Percentiles rank a stretch among this genome's conserved stretches.
Evolutionary conservation across 768 basidiomycete genomes (phyloP).

Genomic region (Lactarius evosmus): DNA sequence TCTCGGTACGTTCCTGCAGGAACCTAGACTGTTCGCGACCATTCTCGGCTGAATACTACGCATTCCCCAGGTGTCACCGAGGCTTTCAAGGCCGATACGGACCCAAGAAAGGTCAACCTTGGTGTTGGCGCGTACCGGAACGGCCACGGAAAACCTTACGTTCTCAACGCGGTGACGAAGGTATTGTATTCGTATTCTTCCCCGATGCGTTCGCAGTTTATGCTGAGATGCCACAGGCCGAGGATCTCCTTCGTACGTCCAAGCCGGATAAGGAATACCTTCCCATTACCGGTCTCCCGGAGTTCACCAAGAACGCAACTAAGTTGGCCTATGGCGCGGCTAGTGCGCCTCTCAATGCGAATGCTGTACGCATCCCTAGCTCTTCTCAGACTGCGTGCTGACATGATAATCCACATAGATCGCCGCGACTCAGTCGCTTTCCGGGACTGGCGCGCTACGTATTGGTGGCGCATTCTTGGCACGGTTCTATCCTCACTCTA

Average conservation of each 20-base stretch:
- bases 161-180: slow-evolving; percentile 86
- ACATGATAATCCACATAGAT: slow-evolving; percentile 45
- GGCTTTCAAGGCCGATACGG: slow-evolving; percentile 94
- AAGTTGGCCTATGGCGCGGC: slow-evolving; percentile 90
- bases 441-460: slow-evolving; percentile 95
- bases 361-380: slow-evolving; percentile 52
- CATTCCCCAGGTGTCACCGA: slow-evolving; percentile 72
- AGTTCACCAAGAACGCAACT: slow-evolving; percentile 82
- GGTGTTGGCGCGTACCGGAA: slow-evolving; percentile 98
- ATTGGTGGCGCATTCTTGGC: slow-evolving; percentile 92
- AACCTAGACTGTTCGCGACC: slow-evolving; percentile 5
- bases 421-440: slow-evolving; percentile 89
- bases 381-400: neutral
- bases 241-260: slow-evolving; percentile 61
- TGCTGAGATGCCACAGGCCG: slow-evolving; percentile 51
- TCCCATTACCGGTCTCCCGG: slow-evolving; percentile 86
- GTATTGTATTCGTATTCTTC: slow-evolving; percentile 36
- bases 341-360: slow-evolving; percentile 65
- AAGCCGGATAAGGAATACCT: slow-evolving; percentile 93
- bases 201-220: slow-evolving; percentile 3
- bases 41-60: neutral
- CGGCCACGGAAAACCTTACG: slow-evolving; percentile 90
- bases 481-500: slow-evolving; percentile 82
- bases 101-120: slow-evolving; percentile 92
- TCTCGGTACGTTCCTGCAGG: slow-evolving; percentile 62